Evolutionary conservation across 805 yeast genomes (phyloP).

Genomic region (Zygosaccharomyces rouxii): DNA sequence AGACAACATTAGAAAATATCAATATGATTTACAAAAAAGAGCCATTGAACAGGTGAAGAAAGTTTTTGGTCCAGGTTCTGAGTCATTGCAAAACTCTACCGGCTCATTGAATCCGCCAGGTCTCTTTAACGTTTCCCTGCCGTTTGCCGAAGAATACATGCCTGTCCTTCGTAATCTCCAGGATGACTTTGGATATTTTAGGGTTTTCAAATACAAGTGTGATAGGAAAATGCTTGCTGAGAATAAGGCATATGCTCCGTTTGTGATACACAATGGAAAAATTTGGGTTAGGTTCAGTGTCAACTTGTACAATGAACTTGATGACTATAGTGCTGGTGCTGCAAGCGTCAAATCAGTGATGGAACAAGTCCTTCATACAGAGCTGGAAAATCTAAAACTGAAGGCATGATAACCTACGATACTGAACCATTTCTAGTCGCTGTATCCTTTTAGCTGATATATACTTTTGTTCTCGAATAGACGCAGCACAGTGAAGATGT

Average conservation of each 20-base stretch:
- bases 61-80: constrained; percentile 38
- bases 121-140: constrained; percentile 41
- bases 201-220: constrained; percentile 18
- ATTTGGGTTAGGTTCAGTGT: constrained; percentile 52
- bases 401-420: neutral
- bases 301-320: constrained; percentile 54
- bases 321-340: constrained; percentile 49
- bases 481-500: too few relatives aligned
- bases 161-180: constrained; percentile 15
- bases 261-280: constrained; percentile 39
- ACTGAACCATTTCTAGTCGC: neutral
- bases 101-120: constrained; percentile 19
- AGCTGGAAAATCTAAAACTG: neutral
- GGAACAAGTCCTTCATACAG: neutral
- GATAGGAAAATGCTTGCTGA: constrained; percentile 25
- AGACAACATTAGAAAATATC: constrained; percentile 45
- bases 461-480: too few relatives aligned
- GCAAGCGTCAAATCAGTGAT: neutral
- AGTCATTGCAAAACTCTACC: constrained; percentile 28
- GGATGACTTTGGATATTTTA: constrained; percentile 16
- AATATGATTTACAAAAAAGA: constrained; percentile 40
- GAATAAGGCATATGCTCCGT: constrained; percentile 47
- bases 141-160: constrained; percentile 33
- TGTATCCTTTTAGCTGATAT: too few relatives aligned
- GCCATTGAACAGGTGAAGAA: constrained; percentile 41